A percentile compares a stretch with the other conserved stretches of the same genome.
These are phyloP conservation scores for Pseudonitzschia multiseries DNA, from an alignment of 108 stramenopile genomes.

Conservation along the genomic window DNA sequence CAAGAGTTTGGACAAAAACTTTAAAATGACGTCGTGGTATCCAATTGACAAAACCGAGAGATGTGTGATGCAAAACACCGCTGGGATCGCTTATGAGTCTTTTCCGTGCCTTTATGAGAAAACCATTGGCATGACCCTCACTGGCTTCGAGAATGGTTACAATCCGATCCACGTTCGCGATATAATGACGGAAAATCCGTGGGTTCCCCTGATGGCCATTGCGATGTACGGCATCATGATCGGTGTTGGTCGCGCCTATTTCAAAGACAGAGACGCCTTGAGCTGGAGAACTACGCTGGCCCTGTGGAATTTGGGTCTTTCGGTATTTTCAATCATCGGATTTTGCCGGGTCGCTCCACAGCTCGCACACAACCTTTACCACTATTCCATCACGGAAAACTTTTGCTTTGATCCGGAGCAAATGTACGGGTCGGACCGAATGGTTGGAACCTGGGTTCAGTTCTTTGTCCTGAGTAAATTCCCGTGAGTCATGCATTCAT, in stretches of 20 bases:
- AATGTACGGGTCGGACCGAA: not conserved
- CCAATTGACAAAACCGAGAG: constrained; percentile 16
- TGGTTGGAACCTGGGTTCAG: constrained; percentile 84
- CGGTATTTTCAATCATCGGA: constrained; percentile 86
- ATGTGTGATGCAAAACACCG: constrained; percentile 22
- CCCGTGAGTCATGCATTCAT: constrained; percentile 48
- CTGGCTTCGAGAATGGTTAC: constrained; percentile 45
- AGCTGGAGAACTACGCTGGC: constrained; percentile 68
- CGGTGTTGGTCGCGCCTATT: constrained; percentile 32
- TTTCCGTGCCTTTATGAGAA: constrained; percentile 34
- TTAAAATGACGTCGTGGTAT: constrained; percentile 38
- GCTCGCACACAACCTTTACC: constrained; percentile 76
- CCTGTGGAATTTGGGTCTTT: constrained; percentile 87
- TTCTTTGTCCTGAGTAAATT: constrained; percentile 93
- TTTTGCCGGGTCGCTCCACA: constrained; percentile 87
- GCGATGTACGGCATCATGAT: constrained; percentile 38
- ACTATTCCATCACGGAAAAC: constrained; percentile 56
- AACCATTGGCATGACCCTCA: not conserved
- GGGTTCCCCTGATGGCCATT: constrained; percentile 43
- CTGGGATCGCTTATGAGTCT: constrained; percentile 30
- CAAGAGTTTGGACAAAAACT: too few relatives aligned
- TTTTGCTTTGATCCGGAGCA: constrained; percentile 68
- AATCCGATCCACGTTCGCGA: constrained; percentile 38
- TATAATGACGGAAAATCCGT: constrained; percentile 49
- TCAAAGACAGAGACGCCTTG: constrained; percentile 52